Base-by-base conservation (phyloP, 2,329 filamentous ascomycete species). In the Pyrenochaeta sp. region DNA sequence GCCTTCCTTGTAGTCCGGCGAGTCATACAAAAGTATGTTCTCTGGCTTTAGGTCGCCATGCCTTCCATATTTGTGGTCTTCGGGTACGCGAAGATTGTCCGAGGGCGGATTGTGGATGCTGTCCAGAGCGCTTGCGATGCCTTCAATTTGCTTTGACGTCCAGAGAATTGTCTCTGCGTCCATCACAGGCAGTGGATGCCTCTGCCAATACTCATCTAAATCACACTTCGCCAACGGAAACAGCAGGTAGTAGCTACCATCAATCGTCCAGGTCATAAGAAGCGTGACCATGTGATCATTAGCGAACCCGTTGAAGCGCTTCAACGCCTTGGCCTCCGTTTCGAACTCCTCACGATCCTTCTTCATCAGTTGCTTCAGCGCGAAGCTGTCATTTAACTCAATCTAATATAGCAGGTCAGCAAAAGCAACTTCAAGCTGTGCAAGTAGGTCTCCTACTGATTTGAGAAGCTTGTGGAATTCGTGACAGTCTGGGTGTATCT, bases 201-300 rank as follows among this genome's bases (percentile, higher is more conserved):
- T 39, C 35, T 17, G 12, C 35, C 35, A 39, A 17, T 17, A 39
- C 17, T 39, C 35, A 10, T 9, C 18, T 17, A 39, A 39, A 17
- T 39, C 18, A 18, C 35, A 17, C 11, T 39, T 17, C 20, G 35
- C n/a, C 12, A 12, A 39, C 11, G 35, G 35, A 21, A 39, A 39
- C 17, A 39, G 35, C 12, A 39, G 15, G 12, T 18, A 39, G 35
- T 39, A 39, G 18, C 33, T 17, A 21, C 31, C 11, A 14, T 51
- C 30, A 7, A 48, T n/a, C 12, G 36, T 51, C 58, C 58, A 64
- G 2, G 46, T 57, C 50, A 56, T 56, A 14, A 64, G 42, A 1
- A 64, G 42, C 4, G 50, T 64, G 32, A 61, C 54, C 2, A 64
- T 29, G 42, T 64, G 56, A 18, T 35, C 29, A 39, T 54, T 47